Percentiles rank a stretch among this genome's conserved stretches.
These are phyloP conservation scores for Phytophthora syringae DNA, from an alignment of 352 stramenopile genomes.

Conservation along the genomic window DNA sequence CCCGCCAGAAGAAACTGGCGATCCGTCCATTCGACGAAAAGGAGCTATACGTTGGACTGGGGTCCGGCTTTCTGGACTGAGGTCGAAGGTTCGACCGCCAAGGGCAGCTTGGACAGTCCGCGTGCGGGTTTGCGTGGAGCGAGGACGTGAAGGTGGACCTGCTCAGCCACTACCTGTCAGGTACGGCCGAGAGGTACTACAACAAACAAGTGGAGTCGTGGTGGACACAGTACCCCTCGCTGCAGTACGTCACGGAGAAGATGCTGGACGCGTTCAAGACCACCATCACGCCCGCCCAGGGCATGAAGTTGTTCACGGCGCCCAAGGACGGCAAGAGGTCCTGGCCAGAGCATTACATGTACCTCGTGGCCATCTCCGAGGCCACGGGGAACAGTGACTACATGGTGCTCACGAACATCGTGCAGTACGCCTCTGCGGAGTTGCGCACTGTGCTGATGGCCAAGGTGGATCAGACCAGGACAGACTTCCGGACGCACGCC, in stretches of 20 bases:
- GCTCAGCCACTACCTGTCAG: no score
- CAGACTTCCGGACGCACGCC: no score
- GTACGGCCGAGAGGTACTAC: no score
- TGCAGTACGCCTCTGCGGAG: conserved; percentile 9
- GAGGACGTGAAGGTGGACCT: no score
- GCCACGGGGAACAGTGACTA: neutral
- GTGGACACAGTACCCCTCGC: neutral
- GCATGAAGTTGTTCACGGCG: conserved; percentile 3
- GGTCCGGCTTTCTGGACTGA: conserved; percentile 12
- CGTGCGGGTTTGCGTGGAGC: conserved; percentile 8
- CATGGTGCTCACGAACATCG: conserved; percentile 10
- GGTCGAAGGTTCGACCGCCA: conserved; percentile 10
- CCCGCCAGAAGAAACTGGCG: no score
- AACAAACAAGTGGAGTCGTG: no score
- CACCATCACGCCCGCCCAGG: neutral
- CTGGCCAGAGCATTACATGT: conserved; percentile 6
- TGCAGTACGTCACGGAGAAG: conserved; percentile 1
- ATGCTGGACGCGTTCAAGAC: conserved; percentile 8
- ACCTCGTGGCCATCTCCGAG: no score
- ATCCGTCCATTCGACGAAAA: no score
- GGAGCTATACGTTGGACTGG: conserved; percentile 8
- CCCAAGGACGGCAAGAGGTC: neutral
- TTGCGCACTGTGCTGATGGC: conserved; percentile 12
- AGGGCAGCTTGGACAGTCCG: conserved; percentile 4
- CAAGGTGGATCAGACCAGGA: neutral